Evolutionary conservation across 768 basidiomycete species (phyloP).

Genomic region (Phaffia tasmanica): DNA sequence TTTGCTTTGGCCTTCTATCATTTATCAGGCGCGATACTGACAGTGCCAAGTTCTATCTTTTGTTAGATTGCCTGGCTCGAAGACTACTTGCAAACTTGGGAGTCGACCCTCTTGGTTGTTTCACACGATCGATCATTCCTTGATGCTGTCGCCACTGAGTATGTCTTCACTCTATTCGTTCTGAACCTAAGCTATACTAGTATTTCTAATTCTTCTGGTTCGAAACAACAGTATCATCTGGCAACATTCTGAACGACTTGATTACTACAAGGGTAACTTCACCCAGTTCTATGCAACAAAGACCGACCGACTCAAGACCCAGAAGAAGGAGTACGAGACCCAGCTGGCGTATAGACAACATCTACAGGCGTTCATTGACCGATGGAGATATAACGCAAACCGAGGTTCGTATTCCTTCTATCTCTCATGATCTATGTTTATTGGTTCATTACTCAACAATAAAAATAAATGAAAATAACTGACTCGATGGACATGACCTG

Average conservation of each 20-base stretch:
- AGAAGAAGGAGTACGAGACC: constrained; percentile 83
- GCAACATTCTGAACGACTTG: constrained; percentile 74
- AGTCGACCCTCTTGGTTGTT: constrained; percentile 84
- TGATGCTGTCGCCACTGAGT: constrained; percentile 88
- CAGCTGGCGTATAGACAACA: constrained; percentile 93
- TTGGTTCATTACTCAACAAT: neutral
- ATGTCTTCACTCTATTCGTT: neutral
- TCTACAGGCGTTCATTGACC: constrained; percentile 93
- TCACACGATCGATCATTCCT: constrained; percentile 97
- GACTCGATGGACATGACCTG: neutral
- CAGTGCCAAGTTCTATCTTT: constrained; percentile 52
- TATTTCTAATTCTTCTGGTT: neutral
- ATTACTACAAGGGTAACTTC: constrained; percentile 99
- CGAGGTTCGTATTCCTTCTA: constrained; percentile 41
- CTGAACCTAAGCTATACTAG: neutral
- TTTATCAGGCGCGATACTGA: constrained; percentile 41
- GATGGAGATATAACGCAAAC: constrained; percentile 97
- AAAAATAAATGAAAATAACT: neutral
- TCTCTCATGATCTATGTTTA: constrained; percentile 10
- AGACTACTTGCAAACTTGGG: constrained; percentile 93
- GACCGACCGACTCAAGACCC: constrained; percentile 79
- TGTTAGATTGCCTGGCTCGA: constrained; percentile 75
- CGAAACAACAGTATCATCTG: constrained; percentile 55
- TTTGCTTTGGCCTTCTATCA: constrained; percentile 10
- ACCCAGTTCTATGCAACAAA: constrained; percentile 98